phyloP scores from a whole-genome alignment of 495 filamentous ascomycete species.

The Staphylotrichum longicolle region DNA sequence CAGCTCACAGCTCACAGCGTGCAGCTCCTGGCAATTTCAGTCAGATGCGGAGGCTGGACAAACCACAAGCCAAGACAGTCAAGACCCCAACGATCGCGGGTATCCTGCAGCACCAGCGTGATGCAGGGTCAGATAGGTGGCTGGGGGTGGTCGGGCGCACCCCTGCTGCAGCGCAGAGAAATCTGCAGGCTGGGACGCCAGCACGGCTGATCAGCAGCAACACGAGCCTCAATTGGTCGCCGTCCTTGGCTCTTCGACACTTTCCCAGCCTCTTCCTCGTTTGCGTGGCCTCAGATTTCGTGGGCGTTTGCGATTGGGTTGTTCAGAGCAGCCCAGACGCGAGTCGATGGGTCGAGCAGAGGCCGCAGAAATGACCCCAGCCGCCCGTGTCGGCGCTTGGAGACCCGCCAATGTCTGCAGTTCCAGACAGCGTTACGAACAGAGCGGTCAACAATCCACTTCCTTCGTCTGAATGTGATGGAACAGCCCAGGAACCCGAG shows the following conservation, averaged over 20 bases:
- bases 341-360: background rate
- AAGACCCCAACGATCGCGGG: conserved; percentile 24
- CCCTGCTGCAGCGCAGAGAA: conserved; percentile 29
- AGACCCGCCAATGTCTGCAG: background rate
- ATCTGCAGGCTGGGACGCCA: conserved; percentile 29
- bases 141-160: conserved; percentile 25
- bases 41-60: conserved; percentile 7
- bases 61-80: conserved; percentile 10
- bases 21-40: conserved; percentile 15
- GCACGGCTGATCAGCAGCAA: conserved; percentile 26
- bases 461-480: conserved; percentile 10
- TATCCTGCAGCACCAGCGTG: conserved; percentile 23
- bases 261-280: conserved; percentile 30
- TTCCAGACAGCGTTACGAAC: no score
- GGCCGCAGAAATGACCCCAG: conserved; percentile 1
- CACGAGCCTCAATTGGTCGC: conserved; percentile 26
- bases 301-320: conserved; percentile 35
- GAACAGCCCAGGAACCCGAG: conserved; percentile 4
- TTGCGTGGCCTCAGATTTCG: conserved; percentile 23
- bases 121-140: conserved; percentile 18
- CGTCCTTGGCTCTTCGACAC: conserved; percentile 4
- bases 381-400: conserved; percentile 7
- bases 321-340: background rate
- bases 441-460: background rate
- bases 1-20: no score